Conservation (phyloP, 208 protist species). For the Acanthamoeba healyi region DNA sequence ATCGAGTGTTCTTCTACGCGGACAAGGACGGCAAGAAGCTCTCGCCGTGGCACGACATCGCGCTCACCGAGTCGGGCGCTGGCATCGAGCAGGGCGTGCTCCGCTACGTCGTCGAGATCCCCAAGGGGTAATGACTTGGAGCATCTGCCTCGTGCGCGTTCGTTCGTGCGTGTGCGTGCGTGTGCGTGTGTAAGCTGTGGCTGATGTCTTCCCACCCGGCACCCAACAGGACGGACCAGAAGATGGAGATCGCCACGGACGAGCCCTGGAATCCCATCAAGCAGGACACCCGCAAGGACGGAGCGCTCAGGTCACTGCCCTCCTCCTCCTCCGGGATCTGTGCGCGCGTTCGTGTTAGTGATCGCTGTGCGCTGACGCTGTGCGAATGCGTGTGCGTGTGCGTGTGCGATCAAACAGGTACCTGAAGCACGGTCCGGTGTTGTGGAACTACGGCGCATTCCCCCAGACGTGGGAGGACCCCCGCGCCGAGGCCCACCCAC, state of each 20-base stretch:
- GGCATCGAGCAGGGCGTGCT: constrained; percentile 76
- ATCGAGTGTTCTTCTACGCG: constrained; percentile 16
- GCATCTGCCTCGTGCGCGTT: too few relatives aligned
- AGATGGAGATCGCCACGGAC: constrained; percentile 97
- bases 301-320: constrained; percentile 88
- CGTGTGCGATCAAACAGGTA: constrained; percentile 85
- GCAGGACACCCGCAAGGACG: constrained; percentile 96
- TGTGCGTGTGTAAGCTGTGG: too few relatives aligned
- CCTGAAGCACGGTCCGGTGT: constrained; percentile 97
- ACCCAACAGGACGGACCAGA: constrained; percentile 95
- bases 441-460: constrained; percentile 97
- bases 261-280: constrained; percentile 97
- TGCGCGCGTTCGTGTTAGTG: neutral
- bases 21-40: constrained; percentile 71
- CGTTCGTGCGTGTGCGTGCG: too few relatives aligned
- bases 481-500: constrained; percentile 77
- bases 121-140: constrained; percentile 52
- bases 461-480: constrained; percentile 97
- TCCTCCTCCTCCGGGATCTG: neutral
- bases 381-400: neutral
- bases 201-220: too few relatives aligned
- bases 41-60: constrained; percentile 90
- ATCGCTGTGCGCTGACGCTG: too few relatives aligned
- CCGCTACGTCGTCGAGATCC: constrained; percentile 36
- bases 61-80: constrained; percentile 76